Percentiles rank a stretch among this genome's conserved stretches.
Conservation (phyloP, 2,329 filamentous ascomycete species). For the Nemania serpens region DNA sequence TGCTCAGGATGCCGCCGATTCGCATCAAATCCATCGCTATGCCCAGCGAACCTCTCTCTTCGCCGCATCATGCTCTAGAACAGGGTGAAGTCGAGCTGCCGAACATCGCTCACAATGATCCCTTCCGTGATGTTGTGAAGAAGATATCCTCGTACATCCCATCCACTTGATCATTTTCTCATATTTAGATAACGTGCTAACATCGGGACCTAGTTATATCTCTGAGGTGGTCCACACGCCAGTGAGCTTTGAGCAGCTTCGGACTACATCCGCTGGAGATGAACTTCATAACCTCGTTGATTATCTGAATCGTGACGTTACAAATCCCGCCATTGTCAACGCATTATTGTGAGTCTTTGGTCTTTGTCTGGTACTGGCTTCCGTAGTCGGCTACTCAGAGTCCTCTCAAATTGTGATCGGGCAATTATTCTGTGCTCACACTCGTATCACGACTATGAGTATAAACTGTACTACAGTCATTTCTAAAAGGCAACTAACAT, state of each 20-base stretch:
- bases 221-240: constrained; percentile 66
- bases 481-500: constrained; percentile 6
- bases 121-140: constrained; percentile 67
- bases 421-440: neutral
- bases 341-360: constrained; percentile 67
- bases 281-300: constrained; percentile 64
- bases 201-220: constrained; percentile 57
- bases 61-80: constrained; percentile 39
- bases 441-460: neutral
- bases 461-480: neutral
- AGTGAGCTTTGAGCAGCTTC: constrained; percentile 74
- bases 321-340: constrained; percentile 72
- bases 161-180: neutral
- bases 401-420: neutral
- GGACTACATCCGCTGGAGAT: constrained; percentile 66
- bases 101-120: constrained; percentile 60
- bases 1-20: constrained; percentile 44
- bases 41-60: constrained; percentile 43
- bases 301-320: constrained; percentile 65
- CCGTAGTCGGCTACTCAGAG: neutral
- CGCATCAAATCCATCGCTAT: constrained; percentile 48
- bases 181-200: neutral
- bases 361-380: neutral
- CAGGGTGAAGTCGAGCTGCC: constrained; percentile 51
- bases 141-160: constrained; percentile 64